These are phyloP conservation scores for Pseudozyma tsukubaensis DNA, from an alignment of 1,284 basidiomycete genomes.

Conservation along the genomic window DNA sequence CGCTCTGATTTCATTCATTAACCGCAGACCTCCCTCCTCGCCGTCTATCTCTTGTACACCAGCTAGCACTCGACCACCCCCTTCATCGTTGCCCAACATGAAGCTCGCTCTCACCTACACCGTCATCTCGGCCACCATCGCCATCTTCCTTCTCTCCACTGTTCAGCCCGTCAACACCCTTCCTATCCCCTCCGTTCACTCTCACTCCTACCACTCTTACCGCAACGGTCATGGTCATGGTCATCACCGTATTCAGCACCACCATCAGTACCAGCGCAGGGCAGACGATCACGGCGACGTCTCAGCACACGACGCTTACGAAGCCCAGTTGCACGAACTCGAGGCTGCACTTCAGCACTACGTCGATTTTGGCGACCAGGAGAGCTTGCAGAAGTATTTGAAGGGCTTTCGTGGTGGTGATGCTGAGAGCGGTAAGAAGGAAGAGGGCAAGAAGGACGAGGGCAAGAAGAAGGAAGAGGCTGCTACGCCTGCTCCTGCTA, in stretches of 20 bases:
- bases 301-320: conserved; percentile 20
- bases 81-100: neutral
- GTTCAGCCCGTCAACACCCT: neutral
- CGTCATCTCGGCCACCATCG: too few relatives aligned
- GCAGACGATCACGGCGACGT: conserved; percentile 16
- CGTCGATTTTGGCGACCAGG: conserved; percentile 27
- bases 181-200: neutral
- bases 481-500: neutral
- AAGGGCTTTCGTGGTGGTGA: conserved; percentile 11
- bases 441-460: conserved; percentile 4
- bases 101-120: neutral
- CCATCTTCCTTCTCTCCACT: too few relatives aligned
- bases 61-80: too few relatives aligned
- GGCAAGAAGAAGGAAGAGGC: conserved; percentile 4
- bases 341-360: conserved; percentile 38
- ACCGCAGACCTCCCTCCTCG: too few relatives aligned
- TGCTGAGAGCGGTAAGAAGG: neutral
- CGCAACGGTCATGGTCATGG: neutral
- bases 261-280: neutral
- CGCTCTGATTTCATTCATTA: too few relatives aligned
- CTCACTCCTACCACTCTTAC: too few relatives aligned
- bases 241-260: neutral
- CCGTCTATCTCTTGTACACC: too few relatives aligned
- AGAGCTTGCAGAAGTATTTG: conserved; percentile 30
- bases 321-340: conserved; percentile 20